Evolutionary conservation across 176 grass and related monocot species (phyloP), one percentile per base, ranked within the genome.

Genomic region (Saccharum spontaneum): DNA sequence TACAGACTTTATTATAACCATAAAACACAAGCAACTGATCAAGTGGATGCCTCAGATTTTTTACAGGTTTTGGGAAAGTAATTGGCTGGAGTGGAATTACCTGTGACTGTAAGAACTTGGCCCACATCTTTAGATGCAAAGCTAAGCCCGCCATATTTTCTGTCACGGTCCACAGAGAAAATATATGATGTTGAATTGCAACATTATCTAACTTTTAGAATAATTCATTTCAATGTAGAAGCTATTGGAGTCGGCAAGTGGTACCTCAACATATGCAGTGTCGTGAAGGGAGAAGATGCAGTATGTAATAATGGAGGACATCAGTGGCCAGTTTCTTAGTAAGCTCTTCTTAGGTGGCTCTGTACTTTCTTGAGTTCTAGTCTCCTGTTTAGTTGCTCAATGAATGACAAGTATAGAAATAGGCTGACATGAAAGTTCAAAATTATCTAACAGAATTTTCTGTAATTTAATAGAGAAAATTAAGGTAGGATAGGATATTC

Each of bases 131-230:
- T 73, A 43, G 41, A 44, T 55, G 88, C 91, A 89, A 96, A 91
- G 49, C 86, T 96, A 31, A 96, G 81, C 12, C 89, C 94, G 4
- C 91, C 94, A 65, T 89, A 93, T 55, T 80, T 93, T 89, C 65
- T 91, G 31, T 98, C 70, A 92, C 90, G 14, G 95, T 88, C 95
- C 95, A 98, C 37, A 98, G 66, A 40, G 92, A 95, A 84, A 98
- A 33, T 33, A 33, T 33, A 92, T 98, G 72, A 73, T 22, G 1
- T 76, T 41, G 20, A 77, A 77, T 34, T 26, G 3, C 16, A 80
- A 38, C 20, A 80, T 57, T 57, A 57, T 57, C 17, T 65, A 63
- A 34, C 26, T 15, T 86, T 66, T 4, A 65, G 3, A 78, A 54
- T 12, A 6, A 40, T 15, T n/a, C 28, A 48, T 67, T 67, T 66